These are phyloP conservation scores for Coniochaeta ligniaria DNA, from an alignment of 2,329 filamentous ascomycete species.

Conservation along the genomic window DNA sequence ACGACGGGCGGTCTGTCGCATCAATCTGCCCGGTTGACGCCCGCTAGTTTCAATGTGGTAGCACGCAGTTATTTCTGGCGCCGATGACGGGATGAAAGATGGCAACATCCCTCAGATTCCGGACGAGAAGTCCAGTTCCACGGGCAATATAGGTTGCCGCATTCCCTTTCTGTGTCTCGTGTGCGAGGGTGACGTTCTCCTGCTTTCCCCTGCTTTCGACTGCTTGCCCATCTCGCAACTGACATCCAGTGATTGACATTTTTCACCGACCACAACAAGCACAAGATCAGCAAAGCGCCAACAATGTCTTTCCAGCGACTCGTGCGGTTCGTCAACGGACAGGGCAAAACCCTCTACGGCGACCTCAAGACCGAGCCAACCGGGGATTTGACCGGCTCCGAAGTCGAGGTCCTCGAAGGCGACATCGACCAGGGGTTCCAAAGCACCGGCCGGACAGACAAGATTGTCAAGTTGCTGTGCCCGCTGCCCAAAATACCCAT, in stretches of 20 bases:
- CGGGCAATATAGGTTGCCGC: neutral
- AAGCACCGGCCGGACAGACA: slow-evolving; percentile 3
- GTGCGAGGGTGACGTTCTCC: neutral
- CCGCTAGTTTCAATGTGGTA: too few relatives aligned
- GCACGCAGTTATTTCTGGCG: neutral
- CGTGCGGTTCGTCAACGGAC: slow-evolving; percentile 4
- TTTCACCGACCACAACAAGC: too few relatives aligned
- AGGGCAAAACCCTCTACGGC: slow-evolving; percentile 3
- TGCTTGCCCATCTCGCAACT: neutral
- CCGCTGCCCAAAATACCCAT: slow-evolving; percentile 2
- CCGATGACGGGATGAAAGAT: neutral
- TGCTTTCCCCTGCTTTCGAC: neutral
- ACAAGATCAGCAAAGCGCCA: slow-evolving; percentile 1
- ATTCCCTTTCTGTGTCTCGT: neutral
- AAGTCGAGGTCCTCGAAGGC: slow-evolving; percentile 7
- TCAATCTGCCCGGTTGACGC: neutral
- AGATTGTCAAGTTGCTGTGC: slow-evolving; percentile 4
- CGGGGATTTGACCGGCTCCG: neutral
- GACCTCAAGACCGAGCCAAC: slow-evolving; percentile 4
- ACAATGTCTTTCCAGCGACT: slow-evolving; percentile 5
- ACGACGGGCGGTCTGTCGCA: neutral
- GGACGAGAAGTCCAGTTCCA: neutral
- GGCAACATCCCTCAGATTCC: neutral
- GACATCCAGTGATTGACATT: too few relatives aligned
- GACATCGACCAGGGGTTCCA: slow-evolving; percentile 2